These are phyloP conservation scores for Clonostachys rosea DNA, from an alignment of 2,329 filamentous ascomycete species.

Conservation along the genomic window DNA sequence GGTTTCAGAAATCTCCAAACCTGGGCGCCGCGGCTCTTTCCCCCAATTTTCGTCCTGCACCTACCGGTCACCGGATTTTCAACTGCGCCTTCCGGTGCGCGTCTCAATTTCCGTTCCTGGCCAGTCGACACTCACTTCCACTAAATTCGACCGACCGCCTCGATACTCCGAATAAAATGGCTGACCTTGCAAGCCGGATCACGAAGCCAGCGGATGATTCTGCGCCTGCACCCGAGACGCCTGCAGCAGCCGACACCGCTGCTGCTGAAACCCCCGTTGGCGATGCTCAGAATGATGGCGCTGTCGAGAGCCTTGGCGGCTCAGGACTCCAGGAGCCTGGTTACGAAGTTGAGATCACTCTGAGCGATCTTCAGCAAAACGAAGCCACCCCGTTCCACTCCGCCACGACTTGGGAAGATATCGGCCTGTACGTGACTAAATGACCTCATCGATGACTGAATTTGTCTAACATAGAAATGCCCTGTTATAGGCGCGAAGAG, in stretches of 20 bases:
- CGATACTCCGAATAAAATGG: constrained; percentile 22
- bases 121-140: too few relatives aligned
- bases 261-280: constrained; percentile 11
- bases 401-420: constrained; percentile 75
- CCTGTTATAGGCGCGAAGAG: constrained; percentile 25
- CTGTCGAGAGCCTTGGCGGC: constrained; percentile 30
- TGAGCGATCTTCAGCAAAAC: constrained; percentile 84
- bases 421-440: constrained; percentile 64
- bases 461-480: too few relatives aligned
- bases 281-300: constrained; percentile 29
- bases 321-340: constrained; percentile 64
- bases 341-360: constrained; percentile 87
- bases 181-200: constrained; percentile 47
- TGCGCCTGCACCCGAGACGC: constrained; percentile 8
- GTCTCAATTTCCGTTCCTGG: too few relatives aligned
- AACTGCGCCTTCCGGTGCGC: too few relatives aligned
- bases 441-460: not conserved
- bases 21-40: too few relatives aligned
- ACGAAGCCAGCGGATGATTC: constrained; percentile 33
- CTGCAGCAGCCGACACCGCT: constrained; percentile 11
- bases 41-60: too few relatives aligned
- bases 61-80: too few relatives aligned
- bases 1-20: too few relatives aligned
- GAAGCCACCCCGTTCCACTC: constrained; percentile 85
- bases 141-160: too few relatives aligned